Conservation (phyloP, 805 yeast genomes). For the Wickerhamomyces hampshirensis region DNA sequence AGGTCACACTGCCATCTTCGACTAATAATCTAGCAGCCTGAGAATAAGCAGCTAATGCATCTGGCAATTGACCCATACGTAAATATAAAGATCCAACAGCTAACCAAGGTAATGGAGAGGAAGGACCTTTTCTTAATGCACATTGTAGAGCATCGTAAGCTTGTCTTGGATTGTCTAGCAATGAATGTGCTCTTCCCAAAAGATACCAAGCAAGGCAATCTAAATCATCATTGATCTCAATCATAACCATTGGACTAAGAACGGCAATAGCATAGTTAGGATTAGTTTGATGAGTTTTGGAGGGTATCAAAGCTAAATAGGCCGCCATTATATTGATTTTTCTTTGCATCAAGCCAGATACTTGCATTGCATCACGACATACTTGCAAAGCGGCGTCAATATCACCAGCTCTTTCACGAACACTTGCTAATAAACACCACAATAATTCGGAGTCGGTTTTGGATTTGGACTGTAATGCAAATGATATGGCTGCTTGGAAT, state of each 20-base stretch:
- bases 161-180: constrained; percentile 40
- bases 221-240: constrained; percentile 16
- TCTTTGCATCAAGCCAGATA: constrained; percentile 41
- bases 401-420: constrained; percentile 42
- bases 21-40: constrained; percentile 53
- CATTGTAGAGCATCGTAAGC: constrained; percentile 54
- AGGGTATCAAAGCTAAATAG: constrained; percentile 38
- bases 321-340: constrained; percentile 47
- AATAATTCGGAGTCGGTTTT: constrained; percentile 23
- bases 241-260: constrained; percentile 18
- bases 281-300: constrained; percentile 22
- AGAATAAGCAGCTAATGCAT: constrained; percentile 62
- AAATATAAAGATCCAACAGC: constrained; percentile 60
- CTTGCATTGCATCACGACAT: constrained; percentile 42
- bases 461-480: constrained; percentile 8
- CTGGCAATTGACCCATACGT: constrained; percentile 54
- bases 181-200: constrained; percentile 47
- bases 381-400: constrained; percentile 43
- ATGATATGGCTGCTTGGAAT: constrained; percentile 41
- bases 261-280: constrained; percentile 34
- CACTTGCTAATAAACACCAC: constrained; percentile 51
- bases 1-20: constrained; percentile 39
- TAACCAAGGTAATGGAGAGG: constrained; percentile 59
- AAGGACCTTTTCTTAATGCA: constrained; percentile 47
- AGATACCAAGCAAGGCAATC: constrained; percentile 57